Conservation (phyloP, 2,329 filamentous ascomycete species). For the Fusarium goolgardi region DNA sequence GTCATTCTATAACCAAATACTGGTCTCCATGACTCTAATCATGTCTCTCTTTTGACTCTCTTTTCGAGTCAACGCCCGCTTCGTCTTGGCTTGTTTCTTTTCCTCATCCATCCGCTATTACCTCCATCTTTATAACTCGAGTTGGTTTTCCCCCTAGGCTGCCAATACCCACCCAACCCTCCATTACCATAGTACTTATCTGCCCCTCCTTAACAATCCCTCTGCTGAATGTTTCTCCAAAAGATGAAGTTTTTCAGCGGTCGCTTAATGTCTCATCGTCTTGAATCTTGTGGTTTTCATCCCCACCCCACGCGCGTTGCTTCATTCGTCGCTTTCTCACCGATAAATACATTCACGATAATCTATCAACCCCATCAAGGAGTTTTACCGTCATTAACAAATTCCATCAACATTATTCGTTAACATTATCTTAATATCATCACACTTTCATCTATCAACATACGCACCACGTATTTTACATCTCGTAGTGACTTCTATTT, state of each 20-base stretch:
- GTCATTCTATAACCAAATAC: constrained; percentile 7
- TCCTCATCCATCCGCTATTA: constrained; percentile 10
- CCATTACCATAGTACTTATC: constrained; percentile 19
- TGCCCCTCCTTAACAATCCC: constrained; percentile 21
- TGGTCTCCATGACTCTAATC: constrained; percentile 11
- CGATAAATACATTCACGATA: constrained; percentile 17
- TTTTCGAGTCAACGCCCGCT: constrained; percentile 1
- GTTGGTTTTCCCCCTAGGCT: constrained; percentile 27
- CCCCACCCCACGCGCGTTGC: constrained; percentile 29
- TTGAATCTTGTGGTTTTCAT: constrained; percentile 42
- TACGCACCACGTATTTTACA: constrained; percentile 35
- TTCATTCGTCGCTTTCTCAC: constrained; percentile 36
- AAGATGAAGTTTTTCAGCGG: constrained; percentile 38
- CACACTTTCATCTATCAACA: constrained; percentile 45
- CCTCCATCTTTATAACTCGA: constrained; percentile 9
- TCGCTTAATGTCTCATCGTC: constrained; percentile 25
- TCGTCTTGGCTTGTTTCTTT: background rate
- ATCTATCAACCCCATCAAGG: constrained; percentile 14
- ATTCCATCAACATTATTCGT: constrained; percentile 19
- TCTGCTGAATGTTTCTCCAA: constrained; percentile 14
- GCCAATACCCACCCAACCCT: constrained; percentile 26
- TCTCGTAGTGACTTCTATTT: constrained; percentile 44
- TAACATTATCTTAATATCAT: constrained; percentile 26
- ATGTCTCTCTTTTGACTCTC: constrained; percentile 5
- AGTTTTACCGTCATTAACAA: constrained; percentile 22